These are phyloP conservation scores for Trichophyton simii DNA, from an alignment of 2,329 filamentous ascomycete genomes.

Conservation along the genomic window DNA sequence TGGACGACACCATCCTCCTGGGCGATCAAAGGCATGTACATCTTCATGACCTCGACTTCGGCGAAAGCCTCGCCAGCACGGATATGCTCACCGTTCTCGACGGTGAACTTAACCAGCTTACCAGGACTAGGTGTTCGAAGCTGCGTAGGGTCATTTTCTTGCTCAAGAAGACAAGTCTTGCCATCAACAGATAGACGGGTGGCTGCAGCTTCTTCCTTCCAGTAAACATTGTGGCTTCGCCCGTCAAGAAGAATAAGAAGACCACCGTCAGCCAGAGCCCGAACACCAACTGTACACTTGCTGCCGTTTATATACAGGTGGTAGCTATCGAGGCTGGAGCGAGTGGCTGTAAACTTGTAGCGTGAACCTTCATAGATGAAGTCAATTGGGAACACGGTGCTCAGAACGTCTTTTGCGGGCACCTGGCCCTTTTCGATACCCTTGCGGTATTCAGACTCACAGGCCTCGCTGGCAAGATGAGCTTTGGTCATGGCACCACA, in stretches of 20 bases:
- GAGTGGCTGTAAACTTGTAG: conserved; percentile 96
- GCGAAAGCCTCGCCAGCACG: conserved; percentile 85
- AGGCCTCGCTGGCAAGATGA: conserved; percentile 82
- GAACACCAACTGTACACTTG: conserved; percentile 85
- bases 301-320: conserved; percentile 98
- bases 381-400: conserved; percentile 93
- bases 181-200: conserved; percentile 92
- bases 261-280: conserved; percentile 85
- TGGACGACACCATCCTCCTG: conserved; percentile 94
- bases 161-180: conserved; percentile 95
- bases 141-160: conserved; percentile 98
- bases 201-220: conserved; percentile 96
- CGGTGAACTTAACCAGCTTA: conserved; percentile 95
- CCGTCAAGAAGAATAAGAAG: conserved; percentile 81
- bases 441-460: conserved; percentile 72
- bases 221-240: conserved; percentile 96
- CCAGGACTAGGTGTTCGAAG: conserved; percentile 87
- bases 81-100: conserved; percentile 90
- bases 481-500: conserved; percentile 92
- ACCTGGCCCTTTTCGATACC: conserved; percentile 96
- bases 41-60: conserved; percentile 99
- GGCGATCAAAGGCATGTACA: conserved; percentile 98
- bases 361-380: conserved; percentile 96
- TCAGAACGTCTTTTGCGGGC: conserved; percentile 87
- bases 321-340: conserved; percentile 85